Conservation (phyloP, 2,329 filamentous ascomycete species). For the Dactylellina leptospora region DNA sequence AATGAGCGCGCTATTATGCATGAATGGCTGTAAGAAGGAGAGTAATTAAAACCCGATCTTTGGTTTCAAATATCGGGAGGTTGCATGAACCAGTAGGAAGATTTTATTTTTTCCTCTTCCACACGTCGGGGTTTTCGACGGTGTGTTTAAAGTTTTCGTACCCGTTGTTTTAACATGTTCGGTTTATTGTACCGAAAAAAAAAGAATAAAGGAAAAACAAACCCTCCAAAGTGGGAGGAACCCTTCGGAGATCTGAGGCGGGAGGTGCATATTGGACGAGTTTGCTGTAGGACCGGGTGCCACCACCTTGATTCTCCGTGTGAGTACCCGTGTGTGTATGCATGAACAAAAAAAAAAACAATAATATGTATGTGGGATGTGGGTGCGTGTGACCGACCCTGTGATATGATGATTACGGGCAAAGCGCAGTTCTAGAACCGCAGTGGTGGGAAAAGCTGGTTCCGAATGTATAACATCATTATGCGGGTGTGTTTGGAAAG, state of each 20-base stretch:
- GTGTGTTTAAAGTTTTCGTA: too few species aligned
- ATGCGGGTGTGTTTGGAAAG: not conserved
- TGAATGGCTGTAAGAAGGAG: not conserved
- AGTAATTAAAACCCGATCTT: constrained; percentile 10
- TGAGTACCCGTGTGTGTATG: not conserved
- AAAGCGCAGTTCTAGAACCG: too few species aligned
- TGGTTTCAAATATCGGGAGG: not conserved
- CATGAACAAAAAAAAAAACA: too few species aligned
- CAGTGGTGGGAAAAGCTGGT: constrained; percentile 46
- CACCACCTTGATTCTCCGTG: constrained; percentile 52
- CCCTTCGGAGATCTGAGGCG: constrained; percentile 38
- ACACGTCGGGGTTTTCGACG: too few species aligned
- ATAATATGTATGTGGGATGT: not conserved
- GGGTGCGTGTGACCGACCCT: not conserved
- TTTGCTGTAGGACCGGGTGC: constrained; percentile 13
- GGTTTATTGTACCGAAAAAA: constrained; percentile 34
- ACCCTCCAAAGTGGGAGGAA: not conserved
- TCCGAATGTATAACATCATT: constrained; percentile 19
- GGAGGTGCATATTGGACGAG: constrained; percentile 16
- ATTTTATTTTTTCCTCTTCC: constrained; percentile 16
- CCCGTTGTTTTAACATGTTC: constrained; percentile 11
- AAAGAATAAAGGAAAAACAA: constrained; percentile 10
- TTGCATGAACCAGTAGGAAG: constrained; percentile 43
- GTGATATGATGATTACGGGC: too few species aligned
- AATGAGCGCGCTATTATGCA: constrained; percentile 2